These are phyloP conservation scores for Taphrina deformans DNA, from an alignment of 1,139 yeast genomes.

Conservation along the genomic window DNA sequence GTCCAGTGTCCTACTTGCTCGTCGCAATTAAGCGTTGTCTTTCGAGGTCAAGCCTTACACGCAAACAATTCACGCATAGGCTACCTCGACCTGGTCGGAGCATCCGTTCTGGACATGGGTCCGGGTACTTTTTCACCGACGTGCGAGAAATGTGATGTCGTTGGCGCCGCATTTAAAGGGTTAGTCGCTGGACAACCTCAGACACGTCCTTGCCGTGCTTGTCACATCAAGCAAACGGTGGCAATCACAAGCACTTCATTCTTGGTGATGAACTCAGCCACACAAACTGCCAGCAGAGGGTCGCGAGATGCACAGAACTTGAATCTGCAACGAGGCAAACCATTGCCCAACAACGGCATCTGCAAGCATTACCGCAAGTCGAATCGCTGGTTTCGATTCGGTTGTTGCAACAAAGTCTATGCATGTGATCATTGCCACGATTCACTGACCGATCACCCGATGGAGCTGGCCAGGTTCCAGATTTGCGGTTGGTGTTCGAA, in stretches of 20 bases:
- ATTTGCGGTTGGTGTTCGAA: conserved; percentile 51
- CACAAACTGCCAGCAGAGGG: neutral
- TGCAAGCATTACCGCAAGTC: conserved; percentile 50
- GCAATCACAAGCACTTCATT: conserved; percentile 38
- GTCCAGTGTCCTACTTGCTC: conserved; percentile 21
- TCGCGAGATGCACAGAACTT: conserved; percentile 7
- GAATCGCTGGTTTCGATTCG: conserved; percentile 50
- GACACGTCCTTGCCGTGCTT: conserved; percentile 45
- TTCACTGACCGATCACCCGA: conserved; percentile 45
- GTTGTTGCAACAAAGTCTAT: conserved; percentile 49
- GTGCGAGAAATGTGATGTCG: conserved; percentile 45
- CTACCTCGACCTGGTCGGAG: conserved; percentile 47
- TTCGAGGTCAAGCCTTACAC: conserved; percentile 19
- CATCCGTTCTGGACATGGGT: conserved; percentile 46
- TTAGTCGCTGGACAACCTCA: conserved; percentile 46
- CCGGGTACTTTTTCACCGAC: conserved; percentile 48
- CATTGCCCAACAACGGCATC: conserved; percentile 48
- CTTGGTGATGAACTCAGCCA: conserved; percentile 44
- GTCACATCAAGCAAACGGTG: conserved; percentile 47
- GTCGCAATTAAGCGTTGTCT: neutral
- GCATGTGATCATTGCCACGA: conserved; percentile 52
- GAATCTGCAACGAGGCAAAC: conserved; percentile 43
- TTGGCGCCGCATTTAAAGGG: conserved; percentile 41
- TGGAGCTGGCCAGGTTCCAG: conserved; percentile 47
- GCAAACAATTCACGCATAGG: conserved; percentile 43